Evolutionary conservation across 1,284 basidiomycete species (phyloP), one percentile per base, ranked within the genome.

Genomic region (Fomitiporia mediterranea): DNA sequence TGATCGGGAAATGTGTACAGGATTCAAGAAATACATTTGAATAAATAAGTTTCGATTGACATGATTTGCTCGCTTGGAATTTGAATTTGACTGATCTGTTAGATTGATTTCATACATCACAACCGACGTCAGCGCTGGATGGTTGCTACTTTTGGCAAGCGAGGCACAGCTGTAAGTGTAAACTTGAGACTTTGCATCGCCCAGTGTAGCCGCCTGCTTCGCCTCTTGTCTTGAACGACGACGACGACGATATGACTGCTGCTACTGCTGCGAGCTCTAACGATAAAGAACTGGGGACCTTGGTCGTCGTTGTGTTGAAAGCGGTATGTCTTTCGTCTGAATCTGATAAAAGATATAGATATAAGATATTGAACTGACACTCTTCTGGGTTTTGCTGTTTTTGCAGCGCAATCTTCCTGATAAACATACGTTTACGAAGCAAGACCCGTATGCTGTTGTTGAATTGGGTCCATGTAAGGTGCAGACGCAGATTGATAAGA

Each of bases 361-460:
- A n/a, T n/a, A n/a, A n/a, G n/a, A n/a, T n/a, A n/a, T n/a, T n/a
- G n/a, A n/a, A n/a, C n/a, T n/a, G n/a, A 21, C 23, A 46, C 15
- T 11, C 19, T 30, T 34, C 19, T 30, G 25, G 25, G 17, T 19
- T 51, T 7, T 21, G 17, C 11, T 42, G 30, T 25, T 54, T 21
- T 51, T 27, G 23, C 39, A 64, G 27, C 77, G 75, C 58, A 82
- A 90, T 64, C 74, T 90, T 17, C 79, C 79, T 59, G 82, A 87
- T 68, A 84, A 82, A 55, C 85, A 86, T 62, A 82, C 77, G 0
- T 84, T 90, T 66, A 84, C 84, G 70, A 90, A 90, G 65, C 87
- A 89, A 65, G 84, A 88, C 68, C 86, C 82, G 15, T 89, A 80
- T 63, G 79, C 79, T 0, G 74, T 83, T 73, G 75, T 71, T 32